These are phyloP conservation scores for Apium graveolens DNA, from an alignment of 129 eudicot species.

Conservation along the genomic window DNA sequence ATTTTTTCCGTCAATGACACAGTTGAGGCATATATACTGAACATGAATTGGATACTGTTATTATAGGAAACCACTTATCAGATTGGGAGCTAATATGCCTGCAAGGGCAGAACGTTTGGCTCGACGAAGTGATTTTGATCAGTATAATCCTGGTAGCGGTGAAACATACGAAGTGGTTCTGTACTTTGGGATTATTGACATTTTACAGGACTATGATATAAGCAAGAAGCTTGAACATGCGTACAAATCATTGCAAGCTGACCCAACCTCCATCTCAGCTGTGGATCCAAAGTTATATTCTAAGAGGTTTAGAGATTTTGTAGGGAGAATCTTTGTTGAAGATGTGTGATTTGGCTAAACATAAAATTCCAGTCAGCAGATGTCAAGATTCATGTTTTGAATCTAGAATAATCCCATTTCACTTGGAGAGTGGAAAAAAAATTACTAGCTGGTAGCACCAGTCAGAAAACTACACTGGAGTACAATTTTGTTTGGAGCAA, in stretches of 20 bases:
- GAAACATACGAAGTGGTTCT: slow-evolving; percentile 83
- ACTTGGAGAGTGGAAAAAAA: not conserved
- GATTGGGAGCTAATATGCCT: slow-evolving; percentile 95
- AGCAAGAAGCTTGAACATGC: slow-evolving; percentile 98
- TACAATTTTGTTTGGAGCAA: not conserved
- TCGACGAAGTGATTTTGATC: slow-evolving; percentile 79
- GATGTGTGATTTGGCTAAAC: slow-evolving; percentile 38
- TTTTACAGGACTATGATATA: slow-evolving; percentile 87
- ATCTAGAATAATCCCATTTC: slow-evolving; percentile 11
- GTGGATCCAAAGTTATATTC: slow-evolving; percentile 96
- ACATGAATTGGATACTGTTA: not conserved
- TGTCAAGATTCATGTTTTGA: slow-evolving; percentile 32
- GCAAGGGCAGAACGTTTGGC: slow-evolving; percentile 84
- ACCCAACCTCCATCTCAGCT: slow-evolving; percentile 86
- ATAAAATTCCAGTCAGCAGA: not conserved
- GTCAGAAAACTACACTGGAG: not conserved
- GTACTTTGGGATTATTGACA: slow-evolving; percentile 92
- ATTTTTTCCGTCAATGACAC: not conserved
- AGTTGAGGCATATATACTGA: not conserved
- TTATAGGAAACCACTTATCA: slow-evolving; percentile 79
- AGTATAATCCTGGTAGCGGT: slow-evolving; percentile 56
- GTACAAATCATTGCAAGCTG: slow-evolving; percentile 88
- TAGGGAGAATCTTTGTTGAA: slow-evolving; percentile 74
- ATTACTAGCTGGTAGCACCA: not conserved
- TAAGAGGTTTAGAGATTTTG: slow-evolving; percentile 77